These are phyloP conservation scores for Schizosaccharomyces japonicus DNA, from an alignment of 805 yeast genomes.

Conservation along the genomic window DNA sequence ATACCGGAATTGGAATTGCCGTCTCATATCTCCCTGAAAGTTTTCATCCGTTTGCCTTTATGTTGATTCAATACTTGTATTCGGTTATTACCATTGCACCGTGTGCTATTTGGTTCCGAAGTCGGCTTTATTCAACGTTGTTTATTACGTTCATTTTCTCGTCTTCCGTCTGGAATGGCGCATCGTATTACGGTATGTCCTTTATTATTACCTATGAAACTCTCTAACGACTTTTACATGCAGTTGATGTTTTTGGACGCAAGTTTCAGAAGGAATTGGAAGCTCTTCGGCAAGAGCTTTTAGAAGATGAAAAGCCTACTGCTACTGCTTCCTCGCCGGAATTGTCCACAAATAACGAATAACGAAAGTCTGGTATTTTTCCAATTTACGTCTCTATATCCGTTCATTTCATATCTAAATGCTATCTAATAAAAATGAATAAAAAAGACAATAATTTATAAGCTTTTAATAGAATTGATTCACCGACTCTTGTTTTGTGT, in stretches of 20 bases:
- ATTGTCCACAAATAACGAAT: no score
- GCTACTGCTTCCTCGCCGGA: neutral
- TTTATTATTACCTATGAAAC: neutral
- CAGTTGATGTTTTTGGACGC: conserved; percentile 68
- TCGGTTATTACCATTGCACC: conserved; percentile 69
- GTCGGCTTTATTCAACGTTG: conserved; percentile 37
- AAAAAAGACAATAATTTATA: no score
- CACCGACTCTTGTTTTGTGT: no score
- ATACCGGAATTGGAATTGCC: conserved; percentile 41
- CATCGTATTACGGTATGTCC: conserved; percentile 41
- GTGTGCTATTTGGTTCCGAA: conserved; percentile 69
- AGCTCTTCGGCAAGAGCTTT: conserved; percentile 47
- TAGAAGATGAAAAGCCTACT: conserved; percentile 19
- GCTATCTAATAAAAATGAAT: no score
- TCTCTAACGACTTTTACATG: neutral
- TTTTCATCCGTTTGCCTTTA: conserved; percentile 69
- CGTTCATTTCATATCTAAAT: no score
- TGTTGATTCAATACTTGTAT: conserved; percentile 64
- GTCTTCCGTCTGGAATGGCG: conserved; percentile 75
- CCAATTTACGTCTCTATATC: no score
- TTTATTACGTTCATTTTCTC: conserved; percentile 54
- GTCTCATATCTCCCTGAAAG: conserved; percentile 68
- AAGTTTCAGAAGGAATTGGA: conserved; percentile 67
- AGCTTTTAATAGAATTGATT: no score
- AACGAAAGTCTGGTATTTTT: no score